Conservation (phyloP, 2,329 filamentous ascomycete genomes). For the Fonsecaea pugnacius region DNA sequence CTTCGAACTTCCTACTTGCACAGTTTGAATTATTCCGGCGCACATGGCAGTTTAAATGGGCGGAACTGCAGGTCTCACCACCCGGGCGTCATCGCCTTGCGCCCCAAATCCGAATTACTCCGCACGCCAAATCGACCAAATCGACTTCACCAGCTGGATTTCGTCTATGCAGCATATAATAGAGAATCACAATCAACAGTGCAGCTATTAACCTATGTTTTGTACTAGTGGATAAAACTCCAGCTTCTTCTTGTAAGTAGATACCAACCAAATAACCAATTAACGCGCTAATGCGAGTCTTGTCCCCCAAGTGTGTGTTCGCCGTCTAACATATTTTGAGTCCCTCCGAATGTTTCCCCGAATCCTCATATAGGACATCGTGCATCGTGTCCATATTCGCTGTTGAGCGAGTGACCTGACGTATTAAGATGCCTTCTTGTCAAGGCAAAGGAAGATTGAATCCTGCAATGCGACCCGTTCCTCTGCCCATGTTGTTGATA, state of each 20-base stretch:
- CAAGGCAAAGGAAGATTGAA: neutral
- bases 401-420: neutral
- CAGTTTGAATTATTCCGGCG: neutral
- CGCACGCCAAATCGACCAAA: slow-evolving; percentile 7
- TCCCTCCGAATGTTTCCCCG: neutral
- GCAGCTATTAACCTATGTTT: neutral
- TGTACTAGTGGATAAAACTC: neutral
- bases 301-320: neutral
- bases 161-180: neutral
- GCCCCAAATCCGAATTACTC: neutral
- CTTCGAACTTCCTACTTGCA: neutral
- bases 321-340: neutral
- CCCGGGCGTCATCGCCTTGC: slow-evolving; percentile 9
- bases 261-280: neutral
- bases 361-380: neutral
- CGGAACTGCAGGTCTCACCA: slow-evolving; percentile 8
- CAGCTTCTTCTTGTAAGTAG: neutral
- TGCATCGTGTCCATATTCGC: neutral
- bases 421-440: neutral
- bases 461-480: neutral
- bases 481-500: neutral
- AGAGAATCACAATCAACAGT: neutral
- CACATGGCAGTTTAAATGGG: slow-evolving; percentile 10
- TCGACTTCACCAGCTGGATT: slow-evolving; percentile 1
- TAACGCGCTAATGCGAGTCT: neutral